Evolutionary conservation across 2,329 filamentous ascomycete species (phyloP).

Genomic region (Monilinia fructicola): DNA sequence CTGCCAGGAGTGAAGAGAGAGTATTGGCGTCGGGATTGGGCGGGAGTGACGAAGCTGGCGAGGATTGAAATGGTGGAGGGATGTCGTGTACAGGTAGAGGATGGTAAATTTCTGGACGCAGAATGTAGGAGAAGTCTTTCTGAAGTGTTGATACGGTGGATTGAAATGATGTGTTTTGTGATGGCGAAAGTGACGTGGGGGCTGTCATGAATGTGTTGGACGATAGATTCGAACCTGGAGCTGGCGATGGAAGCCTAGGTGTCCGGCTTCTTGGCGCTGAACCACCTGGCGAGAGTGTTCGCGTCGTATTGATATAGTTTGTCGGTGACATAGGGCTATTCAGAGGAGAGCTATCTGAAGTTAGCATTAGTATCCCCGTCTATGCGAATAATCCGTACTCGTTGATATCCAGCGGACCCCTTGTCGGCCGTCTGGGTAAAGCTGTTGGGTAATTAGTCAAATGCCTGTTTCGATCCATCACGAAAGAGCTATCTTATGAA

Average conservation of each 20-base stretch:
- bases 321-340: conserved; percentile 22
- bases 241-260: conserved; percentile 35
- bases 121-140: conserved; percentile 78
- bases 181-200: conserved; percentile 33
- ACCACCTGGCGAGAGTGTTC: conserved; percentile 8
- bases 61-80: conserved; percentile 66
- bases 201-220: conserved; percentile 34
- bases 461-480: not conserved
- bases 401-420: conserved; percentile 72
- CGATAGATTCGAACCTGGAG: conserved; percentile 35
- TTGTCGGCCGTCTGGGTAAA: conserved; percentile 65
- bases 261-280: conserved; percentile 16
- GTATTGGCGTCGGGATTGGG: conserved; percentile 59
- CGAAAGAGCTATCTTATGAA: too few relatives aligned
- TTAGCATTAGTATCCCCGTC: conserved; percentile 9
- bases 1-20: conserved; percentile 64
- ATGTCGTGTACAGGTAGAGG: conserved; percentile 65
- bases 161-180: conserved; percentile 36
- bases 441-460: conserved; percentile 25
- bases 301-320: conserved; percentile 23
- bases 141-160: conserved; percentile 44
- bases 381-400: conserved; percentile 56
- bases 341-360: conserved; percentile 27
- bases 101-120: conserved; percentile 80
- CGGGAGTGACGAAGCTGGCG: conserved; percentile 52